Conservation (phyloP, 2,329 filamentous ascomycete genomes). For the Talaromyces sp. region DNA sequence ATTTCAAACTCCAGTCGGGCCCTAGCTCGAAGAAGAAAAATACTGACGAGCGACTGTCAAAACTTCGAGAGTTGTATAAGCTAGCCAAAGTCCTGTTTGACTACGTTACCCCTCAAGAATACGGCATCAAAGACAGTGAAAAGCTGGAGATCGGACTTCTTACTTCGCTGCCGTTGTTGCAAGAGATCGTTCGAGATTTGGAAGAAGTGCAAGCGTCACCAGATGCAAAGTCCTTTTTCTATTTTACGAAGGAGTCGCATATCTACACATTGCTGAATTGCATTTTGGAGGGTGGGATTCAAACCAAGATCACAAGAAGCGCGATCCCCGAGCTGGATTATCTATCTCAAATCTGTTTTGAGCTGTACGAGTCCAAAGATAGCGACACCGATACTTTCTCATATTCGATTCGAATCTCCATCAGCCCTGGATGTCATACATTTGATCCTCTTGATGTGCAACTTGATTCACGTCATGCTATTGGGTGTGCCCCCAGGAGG, state of each 20-base stretch:
- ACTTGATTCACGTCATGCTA: constrained; percentile 92
- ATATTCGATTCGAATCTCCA: constrained; percentile 93
- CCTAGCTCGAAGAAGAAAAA: constrained; percentile 70
- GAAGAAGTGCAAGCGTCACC: constrained; percentile 96
- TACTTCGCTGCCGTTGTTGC: constrained; percentile 86
- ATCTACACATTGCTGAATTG: constrained; percentile 98
- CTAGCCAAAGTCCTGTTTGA: constrained; percentile 94
- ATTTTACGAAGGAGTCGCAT: constrained; percentile 98
- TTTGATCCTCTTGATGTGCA: constrained; percentile 95
- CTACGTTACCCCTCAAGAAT: constrained; percentile 97
- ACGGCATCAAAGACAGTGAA: constrained; percentile 90
- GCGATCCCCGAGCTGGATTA: constrained; percentile 97
- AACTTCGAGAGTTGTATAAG: constrained; percentile 86
- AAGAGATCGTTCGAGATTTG: constrained; percentile 93
- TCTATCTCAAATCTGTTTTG: constrained; percentile 94
- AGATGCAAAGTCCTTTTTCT: constrained; percentile 93
- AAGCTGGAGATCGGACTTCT: constrained; percentile 97
- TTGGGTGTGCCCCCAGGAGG: constrained; percentile 84
- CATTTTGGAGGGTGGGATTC: constrained; percentile 92
- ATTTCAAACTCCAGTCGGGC: constrained; percentile 87
- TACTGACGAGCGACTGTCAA: constrained; percentile 77
- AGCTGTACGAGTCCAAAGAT: constrained; percentile 92
- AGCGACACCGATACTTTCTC: constrained; percentile 72
- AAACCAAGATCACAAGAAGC: constrained; percentile 92
- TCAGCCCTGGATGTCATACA: constrained; percentile 92